Conservation (phyloP, 169 alveolate species). For the Cyclospora cayetanensis region DNA sequence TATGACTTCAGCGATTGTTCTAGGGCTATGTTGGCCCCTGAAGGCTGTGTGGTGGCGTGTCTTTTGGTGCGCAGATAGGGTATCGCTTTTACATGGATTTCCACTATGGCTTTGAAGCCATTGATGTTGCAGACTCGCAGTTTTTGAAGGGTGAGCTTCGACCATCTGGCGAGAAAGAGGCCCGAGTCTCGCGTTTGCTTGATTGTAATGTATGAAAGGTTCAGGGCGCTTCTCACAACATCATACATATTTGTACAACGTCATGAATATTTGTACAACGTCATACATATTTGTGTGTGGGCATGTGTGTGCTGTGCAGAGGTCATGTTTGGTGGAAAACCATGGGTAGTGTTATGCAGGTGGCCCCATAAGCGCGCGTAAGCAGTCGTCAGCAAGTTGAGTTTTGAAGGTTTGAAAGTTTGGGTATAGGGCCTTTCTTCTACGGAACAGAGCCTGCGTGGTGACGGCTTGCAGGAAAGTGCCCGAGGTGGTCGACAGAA, state of each 20-base stretch:
- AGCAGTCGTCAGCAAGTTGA: neutral
- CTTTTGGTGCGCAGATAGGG: neutral
- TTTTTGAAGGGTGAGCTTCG: slow-evolving; percentile 21
- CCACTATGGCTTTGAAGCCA: slow-evolving; percentile 39
- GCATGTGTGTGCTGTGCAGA: slow-evolving; percentile 15
- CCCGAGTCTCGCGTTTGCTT: too few species aligned
- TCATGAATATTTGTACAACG: too few species aligned
- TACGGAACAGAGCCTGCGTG: neutral
- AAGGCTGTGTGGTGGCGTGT: neutral
- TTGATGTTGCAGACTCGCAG: slow-evolving; percentile 35
- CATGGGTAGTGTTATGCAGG: slow-evolving; percentile 58
- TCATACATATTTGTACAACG: too few species aligned
- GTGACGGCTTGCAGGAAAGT: slow-evolving; percentile 38
- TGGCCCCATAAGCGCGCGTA: slow-evolving; percentile 53
- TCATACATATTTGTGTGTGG: too few species aligned
- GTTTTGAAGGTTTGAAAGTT: neutral
- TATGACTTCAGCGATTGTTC: too few species aligned
- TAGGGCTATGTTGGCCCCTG: neutral
- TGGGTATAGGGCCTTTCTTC: neutral
- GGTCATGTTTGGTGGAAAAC: slow-evolving; percentile 66
- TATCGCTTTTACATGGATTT: slow-evolving; percentile 43
- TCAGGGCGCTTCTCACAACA: too few species aligned
- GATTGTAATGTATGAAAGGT: too few species aligned
- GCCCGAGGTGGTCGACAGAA: slow-evolving; percentile 34
- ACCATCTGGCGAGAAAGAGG: too few species aligned